Percentiles rank a stretch among this genome's conserved stretches.
Conservation (phyloP, 768 basidiomycete species). For the Tulasnella sp. region DNA sequence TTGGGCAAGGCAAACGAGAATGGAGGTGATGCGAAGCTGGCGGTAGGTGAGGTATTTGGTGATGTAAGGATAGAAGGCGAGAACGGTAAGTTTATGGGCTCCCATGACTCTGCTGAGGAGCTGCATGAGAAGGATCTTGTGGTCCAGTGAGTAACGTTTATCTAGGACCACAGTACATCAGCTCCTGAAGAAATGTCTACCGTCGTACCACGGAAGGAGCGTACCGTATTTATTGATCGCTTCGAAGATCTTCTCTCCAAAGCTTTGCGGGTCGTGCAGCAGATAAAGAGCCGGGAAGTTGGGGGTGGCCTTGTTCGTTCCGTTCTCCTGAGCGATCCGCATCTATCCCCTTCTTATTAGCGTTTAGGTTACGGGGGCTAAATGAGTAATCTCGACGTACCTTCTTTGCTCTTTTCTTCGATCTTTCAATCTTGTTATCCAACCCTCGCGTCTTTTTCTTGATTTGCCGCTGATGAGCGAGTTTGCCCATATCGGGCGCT, state of each 20-base stretch:
- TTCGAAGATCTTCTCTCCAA: conserved; percentile 88
- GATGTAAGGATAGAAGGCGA: conserved; percentile 93
- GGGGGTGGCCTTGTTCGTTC: conserved; percentile 20
- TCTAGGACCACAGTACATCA: conserved; percentile 32
- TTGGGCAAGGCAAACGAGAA: conserved; percentile 88
- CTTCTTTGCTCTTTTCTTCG: conserved; percentile 63
- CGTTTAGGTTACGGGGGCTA: conserved; percentile 18
- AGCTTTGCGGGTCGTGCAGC: conserved; percentile 89
- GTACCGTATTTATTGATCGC: conserved; percentile 53
- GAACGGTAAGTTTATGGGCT: conserved; percentile 81
- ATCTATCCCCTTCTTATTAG: conserved; percentile 8
- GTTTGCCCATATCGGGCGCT: conserved; percentile 49
- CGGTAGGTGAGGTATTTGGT: conserved; percentile 80
- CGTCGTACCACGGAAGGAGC: not conserved
- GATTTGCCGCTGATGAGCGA: conserved; percentile 80
- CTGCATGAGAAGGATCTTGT: conserved; percentile 96
- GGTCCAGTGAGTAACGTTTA: conserved; percentile 91
- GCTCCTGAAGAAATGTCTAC: not conserved
- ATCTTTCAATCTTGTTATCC: conserved; percentile 68
- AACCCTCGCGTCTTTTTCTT: conserved; percentile 85
- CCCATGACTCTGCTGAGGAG: conserved; percentile 91
- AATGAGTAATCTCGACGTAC: conserved; percentile 28
- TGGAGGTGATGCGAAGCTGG: conserved; percentile 84
- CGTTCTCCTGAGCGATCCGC: conserved; percentile 5
- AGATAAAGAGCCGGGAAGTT: conserved; percentile 93